Conservation (phyloP, 2,329 filamentous ascomycete genomes). For the Plenodomus lindquistii region DNA sequence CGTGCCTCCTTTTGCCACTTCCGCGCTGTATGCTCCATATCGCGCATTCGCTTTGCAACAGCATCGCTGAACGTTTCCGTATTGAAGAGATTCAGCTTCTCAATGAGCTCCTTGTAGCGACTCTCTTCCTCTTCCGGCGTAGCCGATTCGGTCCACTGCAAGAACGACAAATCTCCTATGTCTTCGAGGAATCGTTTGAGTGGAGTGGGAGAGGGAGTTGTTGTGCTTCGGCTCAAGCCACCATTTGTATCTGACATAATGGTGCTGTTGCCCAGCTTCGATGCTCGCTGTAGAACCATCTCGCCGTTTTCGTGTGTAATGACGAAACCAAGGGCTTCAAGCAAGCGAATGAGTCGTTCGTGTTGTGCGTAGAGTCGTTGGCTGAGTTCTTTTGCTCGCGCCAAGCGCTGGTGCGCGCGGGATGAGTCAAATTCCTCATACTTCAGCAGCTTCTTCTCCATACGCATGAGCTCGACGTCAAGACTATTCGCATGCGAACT, state of each 20-base stretch:
- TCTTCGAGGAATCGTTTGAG: conserved; percentile 63
- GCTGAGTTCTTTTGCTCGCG: conserved; percentile 79
- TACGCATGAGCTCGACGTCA: conserved; percentile 72
- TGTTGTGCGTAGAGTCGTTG: conserved; percentile 82
- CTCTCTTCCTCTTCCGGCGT: conserved; percentile 68
- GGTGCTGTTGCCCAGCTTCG: conserved; percentile 57
- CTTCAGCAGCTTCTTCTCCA: conserved; percentile 66
- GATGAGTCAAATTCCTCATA: conserved; percentile 52
- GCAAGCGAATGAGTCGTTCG: conserved; percentile 77
- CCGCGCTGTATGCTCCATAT: conserved; percentile 88
- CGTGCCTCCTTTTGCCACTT: conserved; percentile 92
- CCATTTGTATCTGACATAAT: conserved; percentile 46
- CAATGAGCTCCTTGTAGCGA: conserved; percentile 75
- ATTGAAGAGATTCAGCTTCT: conserved; percentile 76
- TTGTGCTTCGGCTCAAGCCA: conserved; percentile 55
- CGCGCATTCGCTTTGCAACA: conserved; percentile 85
- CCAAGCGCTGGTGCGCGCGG: conserved; percentile 70
- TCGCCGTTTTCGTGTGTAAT: conserved; percentile 72
- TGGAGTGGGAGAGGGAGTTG: conserved; percentile 57
- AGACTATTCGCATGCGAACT: conserved; percentile 75
- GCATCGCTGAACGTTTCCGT: conserved; percentile 83
- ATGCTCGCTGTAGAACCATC: conserved; percentile 75
- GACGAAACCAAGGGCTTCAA: conserved; percentile 85
- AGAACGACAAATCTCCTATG: conserved; percentile 69
- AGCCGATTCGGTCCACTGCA: conserved; percentile 80